A percentile compares a stretch with the other conserved stretches of the same genome.
phyloP scores from a whole-genome alignment of 176 grass and related monocot genomes.

The Tillandsia fasciculata region DNA sequence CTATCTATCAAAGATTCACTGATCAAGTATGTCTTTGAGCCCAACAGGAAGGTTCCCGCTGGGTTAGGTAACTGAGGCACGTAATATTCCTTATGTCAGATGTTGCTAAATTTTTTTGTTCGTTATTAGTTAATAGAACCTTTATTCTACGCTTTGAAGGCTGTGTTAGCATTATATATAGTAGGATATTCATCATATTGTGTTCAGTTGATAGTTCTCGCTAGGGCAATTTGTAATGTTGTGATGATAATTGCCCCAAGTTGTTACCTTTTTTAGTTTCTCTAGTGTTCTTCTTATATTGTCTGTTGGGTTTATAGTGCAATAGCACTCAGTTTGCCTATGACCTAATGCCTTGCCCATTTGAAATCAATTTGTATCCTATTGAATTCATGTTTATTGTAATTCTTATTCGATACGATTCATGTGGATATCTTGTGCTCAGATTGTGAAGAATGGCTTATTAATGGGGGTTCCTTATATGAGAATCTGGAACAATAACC shows the following conservation, averaged over 20 bases:
- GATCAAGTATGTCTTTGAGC: slow-evolving; percentile 72
- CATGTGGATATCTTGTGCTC: background rate
- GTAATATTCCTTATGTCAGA: background rate
- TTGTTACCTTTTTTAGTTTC: slow-evolving; percentile 22
- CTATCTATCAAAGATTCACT: slow-evolving; percentile 63
- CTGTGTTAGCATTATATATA: background rate
- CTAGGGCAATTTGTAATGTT: slow-evolving; percentile 8
- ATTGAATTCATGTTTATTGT: background rate
- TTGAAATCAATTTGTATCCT: slow-evolving; percentile 1
- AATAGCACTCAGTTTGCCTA: slow-evolving; percentile 19
- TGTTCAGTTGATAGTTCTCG: slow-evolving; percentile 23
- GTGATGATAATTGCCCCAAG: slow-evolving; percentile 20
- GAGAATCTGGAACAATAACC: no score
- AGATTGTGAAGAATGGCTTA: no score
- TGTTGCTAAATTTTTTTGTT: background rate
- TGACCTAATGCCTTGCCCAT: slow-evolving; percentile 8
- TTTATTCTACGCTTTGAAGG: background rate
- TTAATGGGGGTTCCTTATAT: no score
- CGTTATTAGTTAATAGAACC: background rate
- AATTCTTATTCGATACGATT: background rate
- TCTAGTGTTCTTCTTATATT: slow-evolving; percentile 15
- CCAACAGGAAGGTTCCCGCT: slow-evolving; percentile 52
- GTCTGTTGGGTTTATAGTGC: slow-evolving; percentile 15
- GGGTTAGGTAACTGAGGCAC: slow-evolving; percentile 20
- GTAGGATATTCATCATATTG: background rate